Evolutionary conservation across 2,329 filamentous ascomycete genomes (phyloP), one percentile per base, ranked within the genome.

Genomic region (Penicillium sp.): DNA sequence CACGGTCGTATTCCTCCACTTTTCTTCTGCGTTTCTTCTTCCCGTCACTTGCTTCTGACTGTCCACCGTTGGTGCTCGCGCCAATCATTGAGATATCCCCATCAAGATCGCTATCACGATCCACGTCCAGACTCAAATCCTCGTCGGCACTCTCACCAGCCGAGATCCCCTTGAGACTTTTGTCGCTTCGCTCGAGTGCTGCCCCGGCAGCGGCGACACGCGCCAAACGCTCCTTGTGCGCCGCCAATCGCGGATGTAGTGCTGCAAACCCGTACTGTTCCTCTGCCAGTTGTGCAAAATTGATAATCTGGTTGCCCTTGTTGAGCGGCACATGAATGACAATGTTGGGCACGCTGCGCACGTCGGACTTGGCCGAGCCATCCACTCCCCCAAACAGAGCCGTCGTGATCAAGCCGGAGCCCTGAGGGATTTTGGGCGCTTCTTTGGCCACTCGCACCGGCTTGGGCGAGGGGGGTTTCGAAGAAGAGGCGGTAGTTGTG

Each of bases 251-350:
- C 28, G 93, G 93, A 65, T 97, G 90, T 33, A 97, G 77, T 0
- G 91, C 93, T 52, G 94, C 90, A 77, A 91, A 95, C 25, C 93
- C 93, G 66, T 96, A 97, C 53, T 85, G 86, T 54, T 94, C 90
- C 69, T 95, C 89, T 9, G 94, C 93, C 69, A 97, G 78, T 39
- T 89, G 88, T 62, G 91, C 90, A 56, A 97, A 96, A 67, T 97
- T 97, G 71, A 98, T 83, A 52, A 94, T 91, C 57, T 91, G 89
- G 66, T 95, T 95, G 33, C 82, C 85, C 59, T 88, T 83, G 49
- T 85, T 81, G 35, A 98, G 78, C 0, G 87, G 83, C 48, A 98
- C 84, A 47, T 86, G 84, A 13, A 98, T 78, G 45, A 94, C 80
- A 53, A 98, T 95, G 4, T 83, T 95, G 36, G 83, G 90, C 3